These are phyloP conservation scores for Blastocystis sp. DNA, from an alignment of 352 stramenopile species.

Conservation along the genomic window DNA sequence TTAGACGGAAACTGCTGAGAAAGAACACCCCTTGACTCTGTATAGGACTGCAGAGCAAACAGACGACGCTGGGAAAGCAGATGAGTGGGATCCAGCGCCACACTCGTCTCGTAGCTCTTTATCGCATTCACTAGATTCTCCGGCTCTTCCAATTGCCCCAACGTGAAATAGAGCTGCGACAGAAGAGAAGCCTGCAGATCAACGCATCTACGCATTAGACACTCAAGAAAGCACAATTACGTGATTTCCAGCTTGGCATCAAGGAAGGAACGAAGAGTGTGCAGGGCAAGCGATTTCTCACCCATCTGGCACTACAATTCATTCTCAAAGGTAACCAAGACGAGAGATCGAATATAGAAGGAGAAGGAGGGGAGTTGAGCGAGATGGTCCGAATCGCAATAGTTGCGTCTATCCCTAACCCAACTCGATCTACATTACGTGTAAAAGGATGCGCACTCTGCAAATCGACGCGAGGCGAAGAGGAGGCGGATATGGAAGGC, in stretches of 20 bases:
- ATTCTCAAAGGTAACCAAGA: background rate
- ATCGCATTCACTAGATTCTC: background rate
- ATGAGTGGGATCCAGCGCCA: background rate
- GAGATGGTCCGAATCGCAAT: background rate
- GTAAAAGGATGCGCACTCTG: slow-evolving; percentile 9
- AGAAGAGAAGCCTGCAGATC: background rate
- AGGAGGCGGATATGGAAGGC: slow-evolving; percentile 1
- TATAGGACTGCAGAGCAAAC: background rate
- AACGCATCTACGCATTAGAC: background rate
- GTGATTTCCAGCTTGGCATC: background rate
- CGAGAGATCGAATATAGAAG: background rate
- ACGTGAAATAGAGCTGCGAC: background rate
- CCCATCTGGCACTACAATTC: background rate
- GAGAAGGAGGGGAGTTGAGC: background rate
- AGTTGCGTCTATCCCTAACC: background rate
- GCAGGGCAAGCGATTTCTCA: background rate
- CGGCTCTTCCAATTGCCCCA: background rate
- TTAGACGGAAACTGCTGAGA: background rate
- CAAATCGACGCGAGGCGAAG: background rate
- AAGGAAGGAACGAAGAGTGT: background rate
- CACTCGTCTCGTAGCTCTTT: background rate
- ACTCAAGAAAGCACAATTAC: background rate
- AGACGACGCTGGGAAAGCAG: background rate
- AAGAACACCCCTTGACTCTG: background rate
- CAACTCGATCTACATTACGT: background rate